Conservation (phyloP, 164 flowering plant species). For the Umbilicus rupestris region DNA sequence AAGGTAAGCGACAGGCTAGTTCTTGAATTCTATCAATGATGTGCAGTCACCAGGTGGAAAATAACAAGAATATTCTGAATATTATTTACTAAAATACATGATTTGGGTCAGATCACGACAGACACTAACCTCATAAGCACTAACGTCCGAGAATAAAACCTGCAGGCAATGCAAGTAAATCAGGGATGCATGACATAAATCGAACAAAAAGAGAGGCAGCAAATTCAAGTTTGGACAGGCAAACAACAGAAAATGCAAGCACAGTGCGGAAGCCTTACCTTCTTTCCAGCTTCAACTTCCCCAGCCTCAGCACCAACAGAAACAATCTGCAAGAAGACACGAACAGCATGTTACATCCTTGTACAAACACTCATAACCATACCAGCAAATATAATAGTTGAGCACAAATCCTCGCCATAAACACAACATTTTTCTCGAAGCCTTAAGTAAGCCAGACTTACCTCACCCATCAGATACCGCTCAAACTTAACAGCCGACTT, state of each 20-base stretch:
- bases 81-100: not conserved
- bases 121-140: constrained; percentile 73
- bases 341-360: not conserved
- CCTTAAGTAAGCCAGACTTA: constrained; percentile 14
- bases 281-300: constrained; percentile 69
- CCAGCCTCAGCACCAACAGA: constrained; percentile 69
- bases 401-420: not conserved
- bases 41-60: not conserved
- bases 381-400: not conserved
- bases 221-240: not conserved
- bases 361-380: not conserved
- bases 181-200: not conserved
- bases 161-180: constrained; percentile 22
- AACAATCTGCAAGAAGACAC: constrained; percentile 42
- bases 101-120: not conserved
- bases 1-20: no score
- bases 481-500: constrained; percentile 96
- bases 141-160: constrained; percentile 93
- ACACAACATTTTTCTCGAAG: not conserved
- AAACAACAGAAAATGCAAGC: not conserved
- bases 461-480: constrained; percentile 85
- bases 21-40: not conserved
- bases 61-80: not conserved
- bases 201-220: not conserved
- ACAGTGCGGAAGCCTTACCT: constrained; percentile 30